Evolutionary conservation across 2,329 filamentous ascomycete species (phyloP).

Genomic region (Aspergillus fumigatus): DNA sequence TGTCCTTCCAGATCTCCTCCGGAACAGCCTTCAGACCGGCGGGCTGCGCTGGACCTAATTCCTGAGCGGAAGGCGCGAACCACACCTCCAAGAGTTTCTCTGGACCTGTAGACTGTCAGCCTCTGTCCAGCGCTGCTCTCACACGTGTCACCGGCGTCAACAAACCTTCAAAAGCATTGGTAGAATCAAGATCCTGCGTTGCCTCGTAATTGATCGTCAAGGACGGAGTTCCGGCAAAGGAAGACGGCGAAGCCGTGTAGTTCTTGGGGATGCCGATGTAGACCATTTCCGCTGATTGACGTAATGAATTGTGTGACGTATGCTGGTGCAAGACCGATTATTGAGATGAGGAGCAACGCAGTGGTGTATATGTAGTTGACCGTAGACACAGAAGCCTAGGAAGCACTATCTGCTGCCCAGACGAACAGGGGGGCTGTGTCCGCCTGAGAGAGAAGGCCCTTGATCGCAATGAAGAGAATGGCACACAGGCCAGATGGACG

Average conservation of each 20-base stretch:
- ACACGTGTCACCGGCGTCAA: background rate
- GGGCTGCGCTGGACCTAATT: slow-evolving; percentile 63
- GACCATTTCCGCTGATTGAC: slow-evolving; percentile 60
- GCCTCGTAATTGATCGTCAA: slow-evolving; percentile 96
- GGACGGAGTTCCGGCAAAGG: slow-evolving; percentile 72
- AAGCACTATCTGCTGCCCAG: slow-evolving; percentile 97
- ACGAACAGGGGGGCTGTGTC: slow-evolving; percentile 83
- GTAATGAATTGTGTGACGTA: slow-evolving; percentile 15
- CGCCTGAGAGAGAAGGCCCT: slow-evolving; percentile 97
- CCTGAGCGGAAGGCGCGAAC: slow-evolving; percentile 77
- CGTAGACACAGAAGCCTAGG: slow-evolving; percentile 46
- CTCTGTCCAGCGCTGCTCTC: slow-evolving; percentile 15
- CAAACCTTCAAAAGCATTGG: slow-evolving; percentile 89
- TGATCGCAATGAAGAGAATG: slow-evolving; percentile 65
- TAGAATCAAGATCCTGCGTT: slow-evolving; percentile 86
- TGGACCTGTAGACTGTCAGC: slow-evolving; percentile 55
- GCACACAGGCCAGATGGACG: slow-evolving; percentile 70
- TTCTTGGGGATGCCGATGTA: slow-evolving; percentile 72
- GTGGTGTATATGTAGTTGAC: slow-evolving; percentile 10
- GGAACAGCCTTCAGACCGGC: slow-evolving; percentile 82
- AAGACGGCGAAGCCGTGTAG: slow-evolving; percentile 77
- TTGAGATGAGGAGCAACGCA: slow-evolving; percentile 7
- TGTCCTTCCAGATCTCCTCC: slow-evolving; percentile 83
- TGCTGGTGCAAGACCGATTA: slow-evolving; percentile 2
- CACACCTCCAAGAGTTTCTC: slow-evolving; percentile 98